Percentiles rank a stretch among this genome's conserved stretches.
Evolutionary conservation across 768 basidiomycete species (phyloP).

Genomic region (Podaxis sp.): DNA sequence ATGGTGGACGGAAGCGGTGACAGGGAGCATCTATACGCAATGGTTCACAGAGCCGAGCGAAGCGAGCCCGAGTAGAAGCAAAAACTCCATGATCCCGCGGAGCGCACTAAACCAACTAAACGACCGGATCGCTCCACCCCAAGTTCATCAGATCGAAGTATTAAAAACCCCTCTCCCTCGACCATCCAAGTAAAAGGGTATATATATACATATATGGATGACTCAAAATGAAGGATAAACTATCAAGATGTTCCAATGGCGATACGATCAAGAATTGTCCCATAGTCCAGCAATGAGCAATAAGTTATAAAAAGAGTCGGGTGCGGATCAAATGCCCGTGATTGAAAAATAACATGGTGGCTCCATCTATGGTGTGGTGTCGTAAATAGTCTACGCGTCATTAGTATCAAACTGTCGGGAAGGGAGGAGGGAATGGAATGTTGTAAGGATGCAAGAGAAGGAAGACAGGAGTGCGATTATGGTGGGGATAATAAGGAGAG

Average conservation of each 20-base stretch:
- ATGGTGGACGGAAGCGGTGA: conserved; percentile 61
- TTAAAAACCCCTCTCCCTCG: background rate
- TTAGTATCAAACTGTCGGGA: conserved; percentile 6
- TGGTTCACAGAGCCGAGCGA: conserved; percentile 28
- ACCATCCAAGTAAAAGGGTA: background rate
- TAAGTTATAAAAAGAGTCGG: background rate
- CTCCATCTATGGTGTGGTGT: background rate
- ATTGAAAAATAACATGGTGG: background rate
- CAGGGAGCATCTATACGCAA: conserved; percentile 43
- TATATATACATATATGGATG: background rate
- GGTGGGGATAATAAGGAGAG: conserved; percentile 9
- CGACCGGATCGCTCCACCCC: background rate
- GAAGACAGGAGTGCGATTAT: conserved; percentile 10
- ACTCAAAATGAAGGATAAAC: background rate
- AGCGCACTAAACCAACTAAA: background rate
- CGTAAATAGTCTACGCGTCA: background rate
- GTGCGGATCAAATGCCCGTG: background rate
- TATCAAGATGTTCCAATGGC: background rate
- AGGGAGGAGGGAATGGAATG: conserved; percentile 1
- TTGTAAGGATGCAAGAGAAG: background rate
- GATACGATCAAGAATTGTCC: background rate
- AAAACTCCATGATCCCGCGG: no score
- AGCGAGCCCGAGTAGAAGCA: background rate
- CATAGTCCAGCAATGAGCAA: background rate
- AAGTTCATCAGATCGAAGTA: no score